Evolutionary conservation across 2,329 filamentous ascomycete species (phyloP).

Genomic region (Grosmannia huntii): DNA sequence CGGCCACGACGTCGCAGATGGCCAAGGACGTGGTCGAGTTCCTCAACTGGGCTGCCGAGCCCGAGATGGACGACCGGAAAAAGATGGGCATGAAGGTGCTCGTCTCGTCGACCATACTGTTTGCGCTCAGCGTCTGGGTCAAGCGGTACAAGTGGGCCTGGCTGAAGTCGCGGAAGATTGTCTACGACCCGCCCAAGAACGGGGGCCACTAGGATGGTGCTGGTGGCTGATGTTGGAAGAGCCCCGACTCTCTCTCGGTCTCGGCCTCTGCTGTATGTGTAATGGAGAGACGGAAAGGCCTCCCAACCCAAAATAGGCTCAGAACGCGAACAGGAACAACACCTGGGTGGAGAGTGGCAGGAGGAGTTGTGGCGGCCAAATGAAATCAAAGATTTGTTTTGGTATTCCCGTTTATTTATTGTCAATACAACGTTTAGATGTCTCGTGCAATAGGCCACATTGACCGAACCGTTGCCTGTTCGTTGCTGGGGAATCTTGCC

Average conservation of each 20-base stretch:
- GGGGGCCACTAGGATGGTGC: slow-evolving; percentile 18
- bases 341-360: background rate
- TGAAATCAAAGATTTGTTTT: slow-evolving; percentile 7
- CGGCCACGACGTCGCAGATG: slow-evolving; percentile 95
- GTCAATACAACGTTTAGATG: slow-evolving; percentile 2
- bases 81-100: slow-evolving; percentile 98
- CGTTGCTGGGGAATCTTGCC: background rate
- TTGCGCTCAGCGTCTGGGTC: slow-evolving; percentile 86
- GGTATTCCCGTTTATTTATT: background rate
- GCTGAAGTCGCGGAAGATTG: slow-evolving; percentile 89
- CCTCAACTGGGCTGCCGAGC: slow-evolving; percentile 97
- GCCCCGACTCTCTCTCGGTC: slow-evolving; percentile 1
- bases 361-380: slow-evolving; percentile 5
- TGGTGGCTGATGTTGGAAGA: background rate
- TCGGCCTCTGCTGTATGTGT: slow-evolving; percentile 7
- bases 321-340: background rate
- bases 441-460: background rate
- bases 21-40: slow-evolving; percentile 99
- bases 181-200: slow-evolving; percentile 64
- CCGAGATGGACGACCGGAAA: slow-evolving; percentile 98
- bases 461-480: background rate
- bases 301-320: background rate
- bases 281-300: slow-evolving; percentile 1
- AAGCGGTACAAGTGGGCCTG: slow-evolving; percentile 99
- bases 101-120: slow-evolving; percentile 63